These are phyloP conservation scores for Neocucurbitaria cava DNA, from an alignment of 2,329 filamentous ascomycete genomes.

Conservation along the genomic window DNA sequence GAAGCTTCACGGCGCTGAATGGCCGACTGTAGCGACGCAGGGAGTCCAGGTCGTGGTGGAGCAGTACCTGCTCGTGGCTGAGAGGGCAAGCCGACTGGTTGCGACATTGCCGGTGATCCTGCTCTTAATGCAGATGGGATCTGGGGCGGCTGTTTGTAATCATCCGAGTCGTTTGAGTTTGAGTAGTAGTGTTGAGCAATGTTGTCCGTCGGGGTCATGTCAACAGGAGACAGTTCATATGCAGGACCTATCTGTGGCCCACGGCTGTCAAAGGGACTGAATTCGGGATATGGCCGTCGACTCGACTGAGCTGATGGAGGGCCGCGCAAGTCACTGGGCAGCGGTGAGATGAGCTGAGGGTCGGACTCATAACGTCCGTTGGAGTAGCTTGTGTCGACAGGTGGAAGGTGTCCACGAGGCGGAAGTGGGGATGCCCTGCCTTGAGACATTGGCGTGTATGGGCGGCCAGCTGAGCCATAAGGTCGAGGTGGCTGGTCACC, in stretches of 20 bases:
- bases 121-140: conserved; percentile 33
- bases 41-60: conserved; percentile 42
- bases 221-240: conserved; percentile 47
- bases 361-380: conserved; percentile 32
- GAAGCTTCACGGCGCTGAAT: conserved; percentile 47
- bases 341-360: conserved; percentile 30
- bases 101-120: conserved; percentile 37
- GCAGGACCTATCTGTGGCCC: conserved; percentile 31
- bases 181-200: conserved; percentile 24
- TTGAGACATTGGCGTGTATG: conserved; percentile 41
- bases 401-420: conserved; percentile 34
- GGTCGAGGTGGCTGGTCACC: conserved; percentile 26
- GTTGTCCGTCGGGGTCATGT: conserved; percentile 30
- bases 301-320: conserved; percentile 18
- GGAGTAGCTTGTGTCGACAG: conserved; percentile 38
- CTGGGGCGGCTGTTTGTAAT: conserved; percentile 32
- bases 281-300: conserved; percentile 32
- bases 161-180: conserved; percentile 24
- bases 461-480: conserved; percentile 29
- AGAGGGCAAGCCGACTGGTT: conserved; percentile 27
- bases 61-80: conserved; percentile 32
- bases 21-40: conserved; percentile 42
- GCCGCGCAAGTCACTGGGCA: conserved; percentile 23
- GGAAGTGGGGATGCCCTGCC: conserved; percentile 37
- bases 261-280: conserved; percentile 42